Evolutionary conservation across 179 eudicot genomes (phyloP).

Genomic region (Beta corolliflora): DNA sequence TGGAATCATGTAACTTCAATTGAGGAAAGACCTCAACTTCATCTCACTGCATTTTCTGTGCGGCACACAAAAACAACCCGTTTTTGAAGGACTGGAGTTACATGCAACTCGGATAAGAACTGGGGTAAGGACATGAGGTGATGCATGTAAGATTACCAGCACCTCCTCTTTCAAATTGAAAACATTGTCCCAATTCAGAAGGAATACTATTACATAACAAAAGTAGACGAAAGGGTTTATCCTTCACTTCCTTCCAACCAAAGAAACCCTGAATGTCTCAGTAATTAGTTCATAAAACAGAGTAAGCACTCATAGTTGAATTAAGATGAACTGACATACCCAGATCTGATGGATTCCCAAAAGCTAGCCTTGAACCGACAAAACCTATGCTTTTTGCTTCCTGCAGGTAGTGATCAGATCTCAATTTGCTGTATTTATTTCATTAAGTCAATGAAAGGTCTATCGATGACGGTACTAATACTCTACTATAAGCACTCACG

Average conservation of each 20-base stretch:
- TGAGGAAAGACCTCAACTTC: background rate
- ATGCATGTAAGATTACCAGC: background rate
- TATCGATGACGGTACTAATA: background rate
- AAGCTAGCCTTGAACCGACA: slow-evolving; percentile 62
- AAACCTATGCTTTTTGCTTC: slow-evolving; percentile 51
- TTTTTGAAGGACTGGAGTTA: background rate
- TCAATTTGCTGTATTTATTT: background rate
- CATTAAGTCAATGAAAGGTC: background rate
- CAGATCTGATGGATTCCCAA: slow-evolving; percentile 92
- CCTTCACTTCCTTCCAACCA: background rate
- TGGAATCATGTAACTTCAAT: background rate
- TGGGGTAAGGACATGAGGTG: too few species aligned
- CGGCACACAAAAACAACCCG: background rate
- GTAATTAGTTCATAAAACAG: background rate
- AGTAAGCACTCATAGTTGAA: background rate
- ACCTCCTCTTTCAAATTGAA: background rate
- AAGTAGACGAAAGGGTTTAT: too few species aligned
- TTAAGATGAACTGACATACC: slow-evolving; percentile 49
- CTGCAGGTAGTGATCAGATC: slow-evolving; percentile 38
- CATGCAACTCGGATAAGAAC: background rate
- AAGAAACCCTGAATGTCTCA: background rate
- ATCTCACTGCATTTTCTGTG: background rate
- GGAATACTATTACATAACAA: background rate
- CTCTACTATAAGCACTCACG: background rate
- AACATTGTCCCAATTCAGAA: background rate